Base-by-base conservation (phyloP, 2,329 filamentous ascomycete genomes). In the Colletotrichum simmondsii region DNA sequence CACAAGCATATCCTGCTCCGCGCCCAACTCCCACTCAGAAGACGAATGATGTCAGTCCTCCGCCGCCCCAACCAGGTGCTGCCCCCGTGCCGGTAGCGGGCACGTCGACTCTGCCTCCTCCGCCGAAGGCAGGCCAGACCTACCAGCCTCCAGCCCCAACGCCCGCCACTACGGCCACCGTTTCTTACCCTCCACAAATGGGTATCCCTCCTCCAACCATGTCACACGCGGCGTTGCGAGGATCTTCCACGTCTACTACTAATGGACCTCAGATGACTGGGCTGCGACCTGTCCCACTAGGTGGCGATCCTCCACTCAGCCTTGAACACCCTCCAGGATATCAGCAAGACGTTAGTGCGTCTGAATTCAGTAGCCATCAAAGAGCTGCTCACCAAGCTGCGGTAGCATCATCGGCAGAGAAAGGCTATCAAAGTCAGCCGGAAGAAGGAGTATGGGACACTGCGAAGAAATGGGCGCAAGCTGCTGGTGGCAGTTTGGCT, bases 1-100 rank as follows among this genome's bases (percentile, higher is more conserved):
- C 79, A 68, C 78, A 78, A 42, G 76, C 79, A 63, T 82, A 82
- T 75, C 77, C 79, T 68, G 79, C 81, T 30, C 74, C 81, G 64
- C 83, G 82, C 63, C 84, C 86, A 70, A 86, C 86, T 49, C 84
- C 85, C 59, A 88, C 86, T 10, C 80, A 78, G 73, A 79, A 79
- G 57, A 78, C 79, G 60, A 73, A 79, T 60, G 74, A 77, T 30
- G 73, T 75, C 61, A 75, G 80, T 57, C 89, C 89, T 60, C 86
- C 89, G 68, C 81, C 86, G 74, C 89, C 90, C 35, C 89, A 91
- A 75, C 89, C 90, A 49, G 89, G 89, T 66, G 87, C 89, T 52
- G 82, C 85, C 56, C 90, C 90, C 52, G 78, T 82, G 57, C 81
- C 87, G 61, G 76, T 83, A 28, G 78, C 78, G 65, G 74, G 74